Evolutionary conservation across 2,329 filamentous ascomycete genomes (phyloP).

Genomic region (Gnomoniopsis smithogilvyi): DNA sequence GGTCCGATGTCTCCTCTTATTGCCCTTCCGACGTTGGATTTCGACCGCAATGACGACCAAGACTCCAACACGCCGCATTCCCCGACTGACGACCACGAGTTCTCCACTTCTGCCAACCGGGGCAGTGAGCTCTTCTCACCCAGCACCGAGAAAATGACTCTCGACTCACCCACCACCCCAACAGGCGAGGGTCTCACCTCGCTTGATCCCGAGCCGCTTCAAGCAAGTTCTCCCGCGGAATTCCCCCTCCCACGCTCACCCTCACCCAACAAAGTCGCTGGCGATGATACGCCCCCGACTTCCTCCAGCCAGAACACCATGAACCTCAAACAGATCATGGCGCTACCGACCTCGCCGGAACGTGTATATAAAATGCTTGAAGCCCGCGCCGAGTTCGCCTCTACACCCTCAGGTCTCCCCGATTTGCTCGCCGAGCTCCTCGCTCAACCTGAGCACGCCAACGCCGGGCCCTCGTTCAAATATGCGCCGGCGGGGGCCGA

Average conservation of each 20-base stretch:
- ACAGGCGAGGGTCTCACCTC: slow-evolving; percentile 21
- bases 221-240: slow-evolving; percentile 1
- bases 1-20: slow-evolving; percentile 11
- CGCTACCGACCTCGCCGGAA: slow-evolving; percentile 61
- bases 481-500: slow-evolving; percentile 16
- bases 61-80: slow-evolving; percentile 45
- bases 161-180: slow-evolving; percentile 31
- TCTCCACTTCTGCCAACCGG: slow-evolving; percentile 20
- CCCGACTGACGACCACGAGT: slow-evolving; percentile 29
- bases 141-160: slow-evolving; percentile 42
- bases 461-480: slow-evolving; percentile 30
- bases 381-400: slow-evolving; percentile 67
- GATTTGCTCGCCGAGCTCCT: slow-evolving; percentile 51
- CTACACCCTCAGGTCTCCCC: slow-evolving; percentile 71
- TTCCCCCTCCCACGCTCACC: slow-evolving; percentile 15
- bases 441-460: slow-evolving; percentile 44
- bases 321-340: slow-evolving; percentile 75
- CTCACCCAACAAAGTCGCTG: background rate
- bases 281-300: background rate
- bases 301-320: slow-evolving; percentile 36
- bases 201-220: background rate
- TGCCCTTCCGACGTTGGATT: slow-evolving; percentile 9
- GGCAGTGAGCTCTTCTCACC: slow-evolving; percentile 30
- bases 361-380: slow-evolving; percentile 73
- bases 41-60: background rate